phyloP scores from a whole-genome alignment of 129 eudicot genomes.

The Calendula officinalis region DNA sequence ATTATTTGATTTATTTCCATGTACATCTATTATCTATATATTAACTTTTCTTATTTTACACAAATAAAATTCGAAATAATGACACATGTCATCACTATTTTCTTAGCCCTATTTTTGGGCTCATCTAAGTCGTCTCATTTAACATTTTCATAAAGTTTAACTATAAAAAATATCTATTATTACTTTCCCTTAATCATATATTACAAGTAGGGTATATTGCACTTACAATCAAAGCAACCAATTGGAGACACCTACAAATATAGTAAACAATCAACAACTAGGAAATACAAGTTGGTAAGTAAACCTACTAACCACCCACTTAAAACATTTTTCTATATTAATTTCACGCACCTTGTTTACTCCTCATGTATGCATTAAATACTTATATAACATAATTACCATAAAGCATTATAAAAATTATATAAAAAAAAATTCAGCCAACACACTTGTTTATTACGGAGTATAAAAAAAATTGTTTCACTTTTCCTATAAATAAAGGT shows the following conservation, averaged over 20 bases:
- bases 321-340: slow-evolving; percentile 13
- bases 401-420: not conserved
- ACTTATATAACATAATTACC: not conserved
- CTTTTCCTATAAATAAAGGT: too few species aligned
- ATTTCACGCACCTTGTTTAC: slow-evolving; percentile 10
- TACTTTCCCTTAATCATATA: slow-evolving; percentile 5
- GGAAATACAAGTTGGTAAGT: slow-evolving; percentile 31
- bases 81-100: too few species aligned
- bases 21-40: too few species aligned
- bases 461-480: too few species aligned
- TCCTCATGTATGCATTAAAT: slow-evolving; percentile 1
- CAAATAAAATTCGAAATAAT: too few species aligned
- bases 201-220: slow-evolving; percentile 17
- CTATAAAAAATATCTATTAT: not conserved
- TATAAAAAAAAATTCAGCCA: not conserved
- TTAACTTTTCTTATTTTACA: too few species aligned
- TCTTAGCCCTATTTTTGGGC: too few species aligned
- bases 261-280: slow-evolving; percentile 29
- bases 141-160: too few species aligned
- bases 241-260: slow-evolving; percentile 17
- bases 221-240: slow-evolving; percentile 28
- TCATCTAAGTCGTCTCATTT: too few species aligned
- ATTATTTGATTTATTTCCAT: too few species aligned
- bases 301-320: slow-evolving; percentile 36
- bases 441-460: too few species aligned